Evolutionary conservation across 345 rosid genomes (phyloP).

Genomic region (Abelmoschus esculentus): DNA sequence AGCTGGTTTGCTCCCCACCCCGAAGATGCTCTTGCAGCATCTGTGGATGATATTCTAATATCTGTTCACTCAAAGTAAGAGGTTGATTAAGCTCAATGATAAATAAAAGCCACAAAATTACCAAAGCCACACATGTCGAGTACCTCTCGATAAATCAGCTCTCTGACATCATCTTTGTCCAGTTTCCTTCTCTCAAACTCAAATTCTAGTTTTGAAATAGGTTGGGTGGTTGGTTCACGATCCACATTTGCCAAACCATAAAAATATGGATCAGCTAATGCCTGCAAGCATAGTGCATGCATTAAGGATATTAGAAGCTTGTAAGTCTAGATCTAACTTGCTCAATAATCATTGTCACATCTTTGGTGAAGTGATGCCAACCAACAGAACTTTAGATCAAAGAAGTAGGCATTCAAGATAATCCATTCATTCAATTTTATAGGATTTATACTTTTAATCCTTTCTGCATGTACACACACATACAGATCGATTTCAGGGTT

Average conservation of each 20-base stretch:
- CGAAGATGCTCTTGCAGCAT: conserved; percentile 89
- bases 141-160: conserved; percentile 96
- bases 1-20: conserved; percentile 95
- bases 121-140: conserved; percentile 13
- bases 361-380: not conserved
- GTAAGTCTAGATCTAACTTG: not conserved
- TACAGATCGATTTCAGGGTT: conserved; percentile 4
- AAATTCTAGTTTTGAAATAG: conserved; percentile 94
- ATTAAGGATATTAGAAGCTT: conserved; percentile 12
- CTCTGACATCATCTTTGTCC: conserved; percentile 91
- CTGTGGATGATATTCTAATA: conserved; percentile 93
- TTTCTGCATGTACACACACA: not conserved
- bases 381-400: not conserved
- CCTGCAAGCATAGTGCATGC: conserved; percentile 38
- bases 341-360: not conserved
- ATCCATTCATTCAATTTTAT: not conserved
- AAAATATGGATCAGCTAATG: conserved; percentile 87
- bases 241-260: conserved; percentile 77
- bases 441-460: not conserved
- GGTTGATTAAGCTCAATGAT: conserved; percentile 1
- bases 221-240: conserved; percentile 79
- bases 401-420: not conserved
- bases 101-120: not conserved
- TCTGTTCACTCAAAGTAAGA: conserved; percentile 39
- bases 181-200: conserved; percentile 97